Conservation (phyloP, 129 eudicot genomes). For the Artemisia tridentata region DNA sequence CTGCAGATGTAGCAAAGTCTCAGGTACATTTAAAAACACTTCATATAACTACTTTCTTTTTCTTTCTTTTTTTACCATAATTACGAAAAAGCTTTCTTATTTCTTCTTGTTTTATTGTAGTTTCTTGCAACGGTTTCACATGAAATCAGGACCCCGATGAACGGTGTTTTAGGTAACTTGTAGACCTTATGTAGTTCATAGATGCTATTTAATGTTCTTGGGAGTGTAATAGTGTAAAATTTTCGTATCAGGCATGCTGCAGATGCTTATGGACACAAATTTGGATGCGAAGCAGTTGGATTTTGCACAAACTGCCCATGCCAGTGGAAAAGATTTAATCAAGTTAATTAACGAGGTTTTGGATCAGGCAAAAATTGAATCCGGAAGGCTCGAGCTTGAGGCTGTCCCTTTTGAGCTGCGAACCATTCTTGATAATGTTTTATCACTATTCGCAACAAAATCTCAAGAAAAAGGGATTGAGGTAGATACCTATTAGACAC, state of each 20-base stretch:
- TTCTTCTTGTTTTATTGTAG: slow-evolving; percentile 35
- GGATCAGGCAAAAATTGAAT: slow-evolving; percentile 96
- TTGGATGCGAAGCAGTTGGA: slow-evolving; percentile 67
- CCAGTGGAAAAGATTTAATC: slow-evolving; percentile 81
- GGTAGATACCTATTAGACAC: slow-evolving; percentile 34
- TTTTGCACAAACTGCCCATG: slow-evolving; percentile 84
- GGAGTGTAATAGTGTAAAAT: not conserved
- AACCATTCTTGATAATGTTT: slow-evolving; percentile 69
- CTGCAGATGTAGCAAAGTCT: slow-evolving; percentile 90
- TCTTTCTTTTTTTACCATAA: slow-evolving; percentile 11
- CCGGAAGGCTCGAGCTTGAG: slow-evolving; percentile 91
- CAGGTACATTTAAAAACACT: slow-evolving; percentile 49
- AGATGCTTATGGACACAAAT: slow-evolving; percentile 91
- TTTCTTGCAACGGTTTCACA: slow-evolving; percentile 94
- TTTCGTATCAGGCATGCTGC: slow-evolving; percentile 73
- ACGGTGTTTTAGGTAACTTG: slow-evolving; percentile 79
- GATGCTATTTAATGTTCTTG: not conserved
- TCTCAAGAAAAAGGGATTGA: slow-evolving; percentile 74
- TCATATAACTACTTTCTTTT: slow-evolving; percentile 6
- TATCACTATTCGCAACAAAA: slow-evolving; percentile 68
- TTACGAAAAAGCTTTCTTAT: slow-evolving; percentile 12
- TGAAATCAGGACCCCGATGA: slow-evolving; percentile 98
- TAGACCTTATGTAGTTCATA: slow-evolving; percentile 11
- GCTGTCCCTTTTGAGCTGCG: slow-evolving; percentile 84
- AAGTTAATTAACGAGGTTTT: slow-evolving; percentile 76